These are phyloP conservation scores for Chenopodium formosanum DNA, from an alignment of 148 eudicot species.

Conservation along the genomic window DNA sequence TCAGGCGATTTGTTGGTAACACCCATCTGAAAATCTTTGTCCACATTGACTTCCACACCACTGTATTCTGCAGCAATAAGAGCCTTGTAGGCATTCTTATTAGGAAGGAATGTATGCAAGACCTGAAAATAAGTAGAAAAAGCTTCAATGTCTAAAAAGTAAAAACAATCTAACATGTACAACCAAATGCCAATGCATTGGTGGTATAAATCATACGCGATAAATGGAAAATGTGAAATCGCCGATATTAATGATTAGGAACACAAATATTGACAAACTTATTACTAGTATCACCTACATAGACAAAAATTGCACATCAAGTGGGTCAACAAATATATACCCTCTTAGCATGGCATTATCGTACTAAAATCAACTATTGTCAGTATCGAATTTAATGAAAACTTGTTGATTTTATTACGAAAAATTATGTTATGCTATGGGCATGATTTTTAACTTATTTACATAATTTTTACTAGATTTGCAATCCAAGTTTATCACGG, in stretches of 20 bases:
- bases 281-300: too few species aligned
- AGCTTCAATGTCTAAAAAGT: background rate
- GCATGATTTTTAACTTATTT: too few species aligned
- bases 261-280: background rate
- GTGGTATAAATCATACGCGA: background rate
- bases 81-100: conserved; percentile 69
- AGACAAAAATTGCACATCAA: too few species aligned
- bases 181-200: background rate
- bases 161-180: background rate
- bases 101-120: conserved; percentile 41
- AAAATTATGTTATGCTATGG: too few species aligned
- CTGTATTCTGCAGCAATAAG: conserved; percentile 68
- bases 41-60: conserved; percentile 58
- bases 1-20: conserved; percentile 67
- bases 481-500: too few species aligned
- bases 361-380: too few species aligned
- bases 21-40: conserved; percentile 58
- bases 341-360: too few species aligned
- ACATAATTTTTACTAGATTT: too few species aligned
- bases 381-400: too few species aligned
- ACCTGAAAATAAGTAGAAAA: conserved; percentile 32
- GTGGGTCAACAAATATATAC: too few species aligned
- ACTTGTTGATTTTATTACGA: too few species aligned
- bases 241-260: background rate
- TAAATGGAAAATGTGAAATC: background rate